Evolutionary conservation across 257 asterid species (phyloP), one percentile per base, ranked within the genome.

Genomic region (Echium plantagineum): DNA sequence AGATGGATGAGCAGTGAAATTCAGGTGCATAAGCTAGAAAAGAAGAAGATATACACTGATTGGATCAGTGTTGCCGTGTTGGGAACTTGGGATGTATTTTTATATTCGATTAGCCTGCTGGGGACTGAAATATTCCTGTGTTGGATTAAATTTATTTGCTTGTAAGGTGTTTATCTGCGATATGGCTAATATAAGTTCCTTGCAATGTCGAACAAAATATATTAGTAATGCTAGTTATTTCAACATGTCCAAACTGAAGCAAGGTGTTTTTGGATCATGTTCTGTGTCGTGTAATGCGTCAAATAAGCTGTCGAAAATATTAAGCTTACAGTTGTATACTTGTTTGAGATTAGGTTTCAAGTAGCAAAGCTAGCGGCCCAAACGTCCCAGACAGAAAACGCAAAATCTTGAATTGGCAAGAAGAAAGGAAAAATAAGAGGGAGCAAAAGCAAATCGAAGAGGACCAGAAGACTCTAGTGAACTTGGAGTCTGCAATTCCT

Each of bases 401-500:
- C 65, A 85, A 82, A 74, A 66, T 71, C 56, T 72, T 64, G 51
- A 78, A 73, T 57, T 74, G 87, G 90, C 96, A 83, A 58, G 90
- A 85, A 64, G 83, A 78, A 63, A 82, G 73, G 47, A 81, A 71
- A 76, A 73, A 79, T 61, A 83, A 82, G 58, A 74, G 94, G 46
- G 86, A 80, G 74, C 70, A 81, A 66, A 76, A 75, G 74, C 90
- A 83, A 69, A 71, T 75, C 3, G 94, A 79, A 60, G 96, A 91
- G 75, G 98, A 91, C 69, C 76, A 64, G 58, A 77, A 69, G 55
- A 91, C 95, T 22, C 46, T 84, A 54, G 86, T 68, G 9, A 91
- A 81, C 63, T 26, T 80, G 63, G 84, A 77, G 58, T 84, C 88
- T 3, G 95, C 94, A 24, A 88, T 91, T 63, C 98, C 97, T 7